Percentiles rank a stretch among this genome's conserved stretches.
Evolutionary conservation across 2,329 filamentous ascomycete genomes (phyloP).

Genomic region (Trichoderma polysporum): DNA sequence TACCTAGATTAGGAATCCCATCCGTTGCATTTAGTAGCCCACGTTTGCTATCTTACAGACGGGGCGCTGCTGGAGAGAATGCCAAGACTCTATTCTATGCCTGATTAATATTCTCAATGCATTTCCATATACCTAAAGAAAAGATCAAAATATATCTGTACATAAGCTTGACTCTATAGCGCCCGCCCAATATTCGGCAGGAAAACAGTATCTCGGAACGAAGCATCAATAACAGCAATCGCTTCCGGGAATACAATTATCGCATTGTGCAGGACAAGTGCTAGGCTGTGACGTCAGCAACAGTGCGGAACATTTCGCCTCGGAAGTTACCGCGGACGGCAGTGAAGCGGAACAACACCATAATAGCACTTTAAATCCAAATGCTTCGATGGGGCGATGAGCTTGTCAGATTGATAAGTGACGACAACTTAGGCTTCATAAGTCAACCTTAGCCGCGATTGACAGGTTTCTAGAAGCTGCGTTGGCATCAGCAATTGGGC

Average conservation of each 20-base stretch:
- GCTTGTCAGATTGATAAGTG: background rate
- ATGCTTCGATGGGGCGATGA: too few species aligned
- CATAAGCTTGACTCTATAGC: background rate
- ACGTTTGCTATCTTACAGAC: background rate
- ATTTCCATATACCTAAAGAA: background rate
- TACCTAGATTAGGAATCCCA: background rate
- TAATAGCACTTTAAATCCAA: too few species aligned
- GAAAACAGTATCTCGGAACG: background rate
- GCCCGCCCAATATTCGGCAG: background rate
- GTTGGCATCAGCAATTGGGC: background rate
- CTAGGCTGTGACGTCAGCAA: background rate
- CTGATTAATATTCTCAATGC: background rate
- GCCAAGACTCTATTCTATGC: background rate
- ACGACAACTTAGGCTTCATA: background rate
- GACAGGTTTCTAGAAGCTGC: background rate
- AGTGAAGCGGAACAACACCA: background rate
- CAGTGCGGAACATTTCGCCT: background rate
- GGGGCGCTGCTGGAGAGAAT: background rate
- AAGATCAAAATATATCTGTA: background rate
- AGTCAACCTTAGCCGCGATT: background rate
- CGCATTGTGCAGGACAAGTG: background rate
- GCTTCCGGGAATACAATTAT: background rate
- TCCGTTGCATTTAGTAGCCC: background rate
- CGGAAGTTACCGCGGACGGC: background rate
- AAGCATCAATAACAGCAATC: background rate